Conservation (phyloP, 176 grass and related monocot species). For the Musa beccarii region DNA sequence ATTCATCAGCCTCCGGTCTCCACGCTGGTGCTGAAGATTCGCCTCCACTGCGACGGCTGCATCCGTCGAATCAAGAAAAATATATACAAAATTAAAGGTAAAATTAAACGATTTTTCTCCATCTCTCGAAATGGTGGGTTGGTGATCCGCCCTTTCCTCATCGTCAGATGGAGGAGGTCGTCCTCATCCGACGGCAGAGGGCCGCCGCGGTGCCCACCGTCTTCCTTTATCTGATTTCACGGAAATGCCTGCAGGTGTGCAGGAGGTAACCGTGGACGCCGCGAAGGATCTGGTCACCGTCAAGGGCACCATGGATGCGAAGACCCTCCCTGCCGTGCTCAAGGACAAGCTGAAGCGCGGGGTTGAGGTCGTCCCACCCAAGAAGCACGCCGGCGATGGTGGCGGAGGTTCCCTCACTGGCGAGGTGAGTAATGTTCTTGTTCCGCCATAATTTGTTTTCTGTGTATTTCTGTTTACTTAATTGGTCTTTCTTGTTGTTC, state of each 20-base stretch:
- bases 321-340: conserved; percentile 28
- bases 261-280: conserved; percentile 30
- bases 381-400: too few relatives aligned
- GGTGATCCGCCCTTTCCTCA: too few relatives aligned
- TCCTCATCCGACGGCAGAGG: too few relatives aligned
- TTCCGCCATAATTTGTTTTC: too few relatives aligned
- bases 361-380: too few relatives aligned
- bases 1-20: conserved; percentile 22
- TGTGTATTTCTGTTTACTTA: background rate
- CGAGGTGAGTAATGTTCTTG: background rate
- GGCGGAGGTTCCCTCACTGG: background rate
- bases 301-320: conserved; percentile 41
- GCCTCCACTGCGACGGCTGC: conserved; percentile 55
- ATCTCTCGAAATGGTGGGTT: too few relatives aligned
- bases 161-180: too few relatives aligned
- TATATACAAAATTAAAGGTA: conserved; percentile 50
- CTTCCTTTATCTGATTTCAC: background rate
- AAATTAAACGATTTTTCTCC: background rate
- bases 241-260: conserved; percentile 17
- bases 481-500: background rate
- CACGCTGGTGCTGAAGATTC: conserved; percentile 48
- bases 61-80: conserved; percentile 31
- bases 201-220: background rate
- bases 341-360: conserved; percentile 26
- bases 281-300: conserved; percentile 30